These are phyloP conservation scores for Linum tenue DNA, from an alignment of 345 rosid genomes.

Conservation along the genomic window DNA sequence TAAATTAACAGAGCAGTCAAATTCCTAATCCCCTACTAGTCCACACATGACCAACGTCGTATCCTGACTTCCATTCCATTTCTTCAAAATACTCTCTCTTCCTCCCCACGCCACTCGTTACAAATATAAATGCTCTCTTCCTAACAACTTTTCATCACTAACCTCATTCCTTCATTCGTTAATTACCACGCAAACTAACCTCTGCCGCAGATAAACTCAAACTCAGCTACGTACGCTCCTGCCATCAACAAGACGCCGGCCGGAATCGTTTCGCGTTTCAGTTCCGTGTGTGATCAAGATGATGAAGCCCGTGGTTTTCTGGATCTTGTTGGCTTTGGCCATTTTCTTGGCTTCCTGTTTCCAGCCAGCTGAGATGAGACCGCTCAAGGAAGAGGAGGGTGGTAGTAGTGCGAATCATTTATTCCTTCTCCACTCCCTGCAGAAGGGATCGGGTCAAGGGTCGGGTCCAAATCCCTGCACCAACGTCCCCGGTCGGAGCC, in stretches of 20 bases:
- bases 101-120: too few relatives aligned
- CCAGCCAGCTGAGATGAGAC: not conserved
- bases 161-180: too few relatives aligned
- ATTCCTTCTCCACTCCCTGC: not conserved
- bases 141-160: too few relatives aligned
- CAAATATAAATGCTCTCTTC: too few relatives aligned
- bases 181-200: too few relatives aligned
- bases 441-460: not conserved
- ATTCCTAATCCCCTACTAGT: too few relatives aligned
- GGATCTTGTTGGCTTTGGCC: not conserved
- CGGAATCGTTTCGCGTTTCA: too few relatives aligned
- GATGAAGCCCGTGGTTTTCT: not conserved
- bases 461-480: not conserved
- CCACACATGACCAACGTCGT: too few relatives aligned
- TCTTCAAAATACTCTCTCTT: too few relatives aligned
- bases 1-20: too few relatives aligned
- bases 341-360: not conserved
- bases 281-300: not conserved
- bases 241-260: too few relatives aligned
- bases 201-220: not conserved
- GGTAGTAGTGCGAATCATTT: not conserved
- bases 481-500: not conserved
- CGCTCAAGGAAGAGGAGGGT: not conserved
- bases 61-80: too few relatives aligned
- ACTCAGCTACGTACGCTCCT: not conserved